phyloP scores from a whole-genome alignment of 2,329 filamentous ascomycete genomes.

The Venturia oleaginea region DNA sequence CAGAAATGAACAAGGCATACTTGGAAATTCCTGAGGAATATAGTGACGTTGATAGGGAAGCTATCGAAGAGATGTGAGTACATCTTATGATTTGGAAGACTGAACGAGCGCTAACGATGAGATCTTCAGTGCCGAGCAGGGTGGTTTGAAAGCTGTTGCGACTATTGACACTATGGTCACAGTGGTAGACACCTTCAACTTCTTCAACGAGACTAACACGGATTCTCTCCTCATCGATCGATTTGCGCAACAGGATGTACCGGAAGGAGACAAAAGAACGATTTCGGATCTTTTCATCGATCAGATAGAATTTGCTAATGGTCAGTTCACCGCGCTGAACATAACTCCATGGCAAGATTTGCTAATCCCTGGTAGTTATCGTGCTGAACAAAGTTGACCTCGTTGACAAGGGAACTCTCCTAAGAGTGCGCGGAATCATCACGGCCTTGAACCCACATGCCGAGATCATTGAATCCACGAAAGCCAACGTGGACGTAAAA shows the following conservation, averaged over 20 bases:
- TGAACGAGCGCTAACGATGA: constrained; percentile 31
- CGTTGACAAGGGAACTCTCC: constrained; percentile 39
- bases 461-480: constrained; percentile 52
- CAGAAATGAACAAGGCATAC: constrained; percentile 39
- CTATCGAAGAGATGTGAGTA: constrained; percentile 39
- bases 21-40: constrained; percentile 35
- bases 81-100: not conserved
- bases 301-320: constrained; percentile 69
- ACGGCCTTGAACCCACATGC: constrained; percentile 57
- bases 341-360: constrained; percentile 49
- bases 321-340: constrained; percentile 23
- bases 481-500: constrained; percentile 50
- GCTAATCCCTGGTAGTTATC: not conserved
- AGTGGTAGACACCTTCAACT: constrained; percentile 60
- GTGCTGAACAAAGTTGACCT: constrained; percentile 48
- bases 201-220: constrained; percentile 59
- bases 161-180: constrained; percentile 59
- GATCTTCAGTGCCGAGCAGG: not conserved
- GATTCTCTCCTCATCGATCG: constrained; percentile 52
- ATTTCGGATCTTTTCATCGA: constrained; percentile 70
- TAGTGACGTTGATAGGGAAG: constrained; percentile 35
- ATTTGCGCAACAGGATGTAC: constrained; percentile 45
- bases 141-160: constrained; percentile 54
- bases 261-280: constrained; percentile 52
- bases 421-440: constrained; percentile 45